Conservation (phyloP, 441 rosid genomes). For the Populus hybrid region DNA sequence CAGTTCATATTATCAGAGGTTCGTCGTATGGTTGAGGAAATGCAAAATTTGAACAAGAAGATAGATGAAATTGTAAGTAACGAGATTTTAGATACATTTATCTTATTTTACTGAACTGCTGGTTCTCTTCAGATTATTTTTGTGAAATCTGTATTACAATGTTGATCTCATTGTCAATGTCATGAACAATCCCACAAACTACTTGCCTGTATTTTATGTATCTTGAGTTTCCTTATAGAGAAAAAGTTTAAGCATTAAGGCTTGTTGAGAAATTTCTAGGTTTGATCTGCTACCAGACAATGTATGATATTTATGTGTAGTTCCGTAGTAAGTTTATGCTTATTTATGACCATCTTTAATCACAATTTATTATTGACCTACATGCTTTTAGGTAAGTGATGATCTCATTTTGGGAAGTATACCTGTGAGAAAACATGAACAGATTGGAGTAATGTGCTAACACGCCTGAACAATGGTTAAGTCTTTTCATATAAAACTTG, state of each 20-base stretch:
- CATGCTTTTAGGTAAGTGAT: not conserved
- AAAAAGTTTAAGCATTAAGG: not conserved
- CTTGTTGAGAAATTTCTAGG: not conserved
- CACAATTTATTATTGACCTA: not conserved
- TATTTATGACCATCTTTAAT: no score
- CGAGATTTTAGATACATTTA: not conserved
- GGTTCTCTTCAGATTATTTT: not conserved
- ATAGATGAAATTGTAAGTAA: constrained; percentile 35
- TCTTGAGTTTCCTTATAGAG: not conserved
- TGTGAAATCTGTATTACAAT: not conserved
- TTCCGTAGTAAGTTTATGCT: not conserved
- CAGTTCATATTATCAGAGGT: constrained; percentile 62
- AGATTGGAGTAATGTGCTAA: constrained; percentile 33
- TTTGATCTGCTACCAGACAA: not conserved
- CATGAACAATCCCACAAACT: not conserved
- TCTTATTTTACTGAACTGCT: not conserved
- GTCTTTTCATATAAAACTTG: no score
- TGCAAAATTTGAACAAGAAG: constrained; percentile 55
- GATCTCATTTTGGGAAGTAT: not conserved
- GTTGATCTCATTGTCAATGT: not conserved
- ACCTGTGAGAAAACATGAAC: constrained; percentile 30
- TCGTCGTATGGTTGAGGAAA: constrained; percentile 85
- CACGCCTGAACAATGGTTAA: no score
- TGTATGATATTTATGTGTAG: not conserved
- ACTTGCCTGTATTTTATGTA: not conserved